Percentiles rank a stretch among this genome's conserved stretches.
Conservation (phyloP, 306 rosid genomes). For the Citrullus mucosospermus region DNA sequence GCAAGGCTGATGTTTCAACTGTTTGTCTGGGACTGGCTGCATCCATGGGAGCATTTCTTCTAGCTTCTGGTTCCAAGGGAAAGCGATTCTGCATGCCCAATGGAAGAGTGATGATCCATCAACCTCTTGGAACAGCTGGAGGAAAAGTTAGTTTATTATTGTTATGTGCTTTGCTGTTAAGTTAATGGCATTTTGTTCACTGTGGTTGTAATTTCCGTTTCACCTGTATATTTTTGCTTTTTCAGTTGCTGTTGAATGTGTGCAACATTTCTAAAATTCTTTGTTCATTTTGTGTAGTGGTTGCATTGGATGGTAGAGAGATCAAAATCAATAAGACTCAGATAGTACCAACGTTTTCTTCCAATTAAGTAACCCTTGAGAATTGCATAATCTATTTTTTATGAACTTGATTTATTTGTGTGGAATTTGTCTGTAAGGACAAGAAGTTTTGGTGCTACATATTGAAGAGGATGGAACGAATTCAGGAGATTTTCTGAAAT, state of each 20-base stretch:
- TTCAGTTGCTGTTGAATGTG: too few relatives aligned
- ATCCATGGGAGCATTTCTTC: slow-evolving; percentile 95
- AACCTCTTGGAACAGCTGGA: slow-evolving; percentile 74
- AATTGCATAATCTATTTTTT: neutral
- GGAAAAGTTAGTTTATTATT: slow-evolving; percentile 47
- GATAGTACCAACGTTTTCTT: too few relatives aligned
- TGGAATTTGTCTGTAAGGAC: neutral
- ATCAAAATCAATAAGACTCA: neutral
- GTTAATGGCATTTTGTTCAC: neutral
- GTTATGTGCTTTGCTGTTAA: neutral
- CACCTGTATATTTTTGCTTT: too few relatives aligned
- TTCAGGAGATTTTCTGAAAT: neutral
- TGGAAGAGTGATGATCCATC: slow-evolving; percentile 91
- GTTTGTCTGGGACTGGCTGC: slow-evolving; percentile 95
- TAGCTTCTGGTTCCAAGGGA: slow-evolving; percentile 81
- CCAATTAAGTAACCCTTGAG: too few relatives aligned
- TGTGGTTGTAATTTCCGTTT: too few relatives aligned
- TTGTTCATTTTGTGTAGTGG: neutral
- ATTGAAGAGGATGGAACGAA: neutral
- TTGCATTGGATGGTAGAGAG: neutral
- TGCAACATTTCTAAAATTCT: neutral
- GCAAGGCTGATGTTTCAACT: slow-evolving; percentile 92
- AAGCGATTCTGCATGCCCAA: slow-evolving; percentile 98
- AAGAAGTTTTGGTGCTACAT: neutral
- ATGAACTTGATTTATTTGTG: neutral